Evolutionary conservation across 78 protist genomes (phyloP).

Genomic region (Cyanophora paradoxa): DNA sequence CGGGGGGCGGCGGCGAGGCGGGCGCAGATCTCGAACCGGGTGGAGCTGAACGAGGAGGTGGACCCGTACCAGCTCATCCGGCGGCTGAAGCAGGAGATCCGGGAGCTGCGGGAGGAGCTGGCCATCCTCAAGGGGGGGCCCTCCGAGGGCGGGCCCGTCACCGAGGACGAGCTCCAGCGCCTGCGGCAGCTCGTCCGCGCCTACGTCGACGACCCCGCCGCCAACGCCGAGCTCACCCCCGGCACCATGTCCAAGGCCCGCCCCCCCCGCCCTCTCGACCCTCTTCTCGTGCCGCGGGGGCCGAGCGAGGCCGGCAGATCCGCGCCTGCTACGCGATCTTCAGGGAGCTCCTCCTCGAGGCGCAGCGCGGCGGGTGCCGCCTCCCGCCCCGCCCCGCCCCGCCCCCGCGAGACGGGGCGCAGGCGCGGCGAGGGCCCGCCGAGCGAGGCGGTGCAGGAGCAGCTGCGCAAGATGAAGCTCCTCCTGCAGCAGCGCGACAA

Average conservation of each 20-base stretch:
- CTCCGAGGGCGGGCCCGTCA: not conserved
- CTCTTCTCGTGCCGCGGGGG: no score
- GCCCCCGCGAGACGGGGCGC: not conserved
- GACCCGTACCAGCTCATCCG: conserved; percentile 47
- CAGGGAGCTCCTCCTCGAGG: not conserved
- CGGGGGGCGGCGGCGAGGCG: no score
- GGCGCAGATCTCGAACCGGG: conserved; percentile 28
- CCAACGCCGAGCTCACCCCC: conserved; percentile 1
- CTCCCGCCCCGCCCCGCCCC: not conserved
- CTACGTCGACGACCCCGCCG: conserved; percentile 16
- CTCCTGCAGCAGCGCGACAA: conserved; percentile 35
- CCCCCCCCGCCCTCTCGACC: no score
- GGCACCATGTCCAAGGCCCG: not conserved
- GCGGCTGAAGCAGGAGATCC: conserved; percentile 25
- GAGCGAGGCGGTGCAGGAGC: not conserved
- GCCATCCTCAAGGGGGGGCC: conserved; percentile 1
- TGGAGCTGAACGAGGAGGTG: conserved; percentile 53
- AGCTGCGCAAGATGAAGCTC: not conserved
- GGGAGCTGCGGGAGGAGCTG: conserved; percentile 30
- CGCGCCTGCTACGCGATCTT: conserved; percentile 7
- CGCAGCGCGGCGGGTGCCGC: not conserved
- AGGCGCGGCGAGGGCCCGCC: not conserved
- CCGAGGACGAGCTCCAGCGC: not conserved
- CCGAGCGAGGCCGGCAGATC: no score
- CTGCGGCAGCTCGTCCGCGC: not conserved